Base-by-base conservation (phyloP, 805 yeast species). In the Zygotorulaspora florentina region DNA sequence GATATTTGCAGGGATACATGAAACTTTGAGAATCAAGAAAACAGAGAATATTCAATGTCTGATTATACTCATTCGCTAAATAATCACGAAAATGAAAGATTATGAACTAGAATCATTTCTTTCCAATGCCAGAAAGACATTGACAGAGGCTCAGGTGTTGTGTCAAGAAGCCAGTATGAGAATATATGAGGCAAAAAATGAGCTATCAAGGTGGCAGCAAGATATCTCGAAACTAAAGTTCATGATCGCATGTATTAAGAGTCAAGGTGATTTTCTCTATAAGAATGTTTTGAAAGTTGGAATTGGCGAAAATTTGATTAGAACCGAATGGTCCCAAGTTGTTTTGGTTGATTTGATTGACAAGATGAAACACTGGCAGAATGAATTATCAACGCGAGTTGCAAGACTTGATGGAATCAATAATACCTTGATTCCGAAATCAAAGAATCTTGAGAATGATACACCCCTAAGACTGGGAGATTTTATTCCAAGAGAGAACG, bases 91-190 rank as follows among this genome's bases (percentile, higher is more conserved):
- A 20, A 39, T 43, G 36, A 40, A 27, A 31, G 42, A 48, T 30
- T 41, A 43, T 26, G 55, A 50, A 15, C 40, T 50, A 15, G 50
- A 55, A 25, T 51, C 50, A 17, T 74, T 79, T 76, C 64, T 69
- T 7, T 51, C 56, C 11, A 78, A 74, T 55, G 80, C 85, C 0
- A 71, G 74, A 37, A 64, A 59, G 45, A 72, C 75, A 17, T 67
- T 80, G 29, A 60, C 70, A 1, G 67, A 69, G 11, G 84, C 83
- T 0, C 79, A 75, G 44, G 65, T 68, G 8, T 56, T 76, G 3
- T 80, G 86, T 42, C 69, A 70, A n/a, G 70, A 69, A 28, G 81
- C 84, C 15, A 75, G 74, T 54, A 52, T 55, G 16, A 57, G 63
- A 17, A 66, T 78, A 8, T 60, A 65, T 1, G 60, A 62, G 9